Evolutionary conservation across 495 filamentous ascomycete species (phyloP), one percentile per base, ranked within the genome.

Genomic region (Neurospora discreta): DNA sequence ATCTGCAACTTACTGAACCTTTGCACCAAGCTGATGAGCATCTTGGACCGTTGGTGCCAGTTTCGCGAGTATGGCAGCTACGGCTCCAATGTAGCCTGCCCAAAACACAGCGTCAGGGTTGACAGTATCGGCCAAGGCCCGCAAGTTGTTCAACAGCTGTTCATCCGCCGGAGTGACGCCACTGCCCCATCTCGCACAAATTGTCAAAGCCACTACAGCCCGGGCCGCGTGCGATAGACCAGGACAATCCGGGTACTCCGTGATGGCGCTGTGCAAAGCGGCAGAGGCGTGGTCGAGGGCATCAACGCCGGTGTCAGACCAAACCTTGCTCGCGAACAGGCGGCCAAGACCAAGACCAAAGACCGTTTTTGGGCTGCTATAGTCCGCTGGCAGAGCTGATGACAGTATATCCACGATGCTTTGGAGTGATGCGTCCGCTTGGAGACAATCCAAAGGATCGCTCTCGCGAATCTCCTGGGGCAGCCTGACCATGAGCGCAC

Each of bases 131-230:
- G 82, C 72, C 71, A 85, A 72, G 43, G 73, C 76, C 30, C 79
- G 79, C 3, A 88, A 75, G 68, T 81, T 81, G 16, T 73, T 58
- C 39, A 79, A 76, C 15, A 87, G 75, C 10, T 78, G 75, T 60
- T 77, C 76, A 71, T 88, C 84, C 33, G 85, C 84, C 2, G 85
- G 81, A 18, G 80, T 81, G 11, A 97, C 80, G 71, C 87, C 84
- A 8, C 87, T 89, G 16, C 90, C 91, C 87, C 92, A 96, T 73
- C 94, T 86, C 65, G 90, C 91, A 70, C 89, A 93, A 15, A 95
- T 85, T 3, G 90, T 86, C 2, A 97, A 80, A 0, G 90, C 91
- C 2, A 97, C 80, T 2, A 93, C 81, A 1, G 90, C 89, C 3
- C 94, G 87, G 41, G 90, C 84, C 16, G 87, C 73, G 73, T 98